phyloP scores from a whole-genome alignment of 1,139 yeast genomes.

The Kodamaea sp. region DNA sequence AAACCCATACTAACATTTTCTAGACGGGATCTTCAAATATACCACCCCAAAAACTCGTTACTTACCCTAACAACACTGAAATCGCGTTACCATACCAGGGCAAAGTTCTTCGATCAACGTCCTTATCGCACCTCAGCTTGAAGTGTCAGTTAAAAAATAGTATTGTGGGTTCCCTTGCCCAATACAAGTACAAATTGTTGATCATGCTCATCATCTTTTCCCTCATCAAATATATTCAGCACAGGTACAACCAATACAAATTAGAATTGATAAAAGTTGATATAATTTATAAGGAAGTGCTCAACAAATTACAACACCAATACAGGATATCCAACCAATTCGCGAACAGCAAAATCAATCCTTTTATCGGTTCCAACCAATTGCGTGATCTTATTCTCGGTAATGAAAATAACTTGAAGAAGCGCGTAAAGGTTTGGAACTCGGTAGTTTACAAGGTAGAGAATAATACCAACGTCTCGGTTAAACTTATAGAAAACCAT shows the following conservation, averaged over 20 bases:
- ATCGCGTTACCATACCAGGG: conserved; percentile 33
- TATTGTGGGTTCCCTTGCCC: conserved; percentile 48
- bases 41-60: conserved; percentile 22
- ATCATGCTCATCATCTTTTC: conserved; percentile 22
- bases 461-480: conserved; percentile 60
- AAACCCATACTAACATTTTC: conserved; percentile 21
- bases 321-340: conserved; percentile 28
- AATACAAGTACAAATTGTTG: conserved; percentile 42
- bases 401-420: conserved; percentile 44
- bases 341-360: conserved; percentile 30
- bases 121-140: conserved; percentile 64
- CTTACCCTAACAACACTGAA: conserved; percentile 36
- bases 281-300: conserved; percentile 42
- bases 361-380: conserved; percentile 72
- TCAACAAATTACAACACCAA: conserved; percentile 48
- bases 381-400: conserved; percentile 69
- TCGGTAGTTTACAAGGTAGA: conserved; percentile 63
- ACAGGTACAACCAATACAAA: conserved; percentile 34
- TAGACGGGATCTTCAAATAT: conserved; percentile 35
- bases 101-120: conserved; percentile 70
- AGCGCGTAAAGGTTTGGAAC: conserved; percentile 61
- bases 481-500: conserved; percentile 65
- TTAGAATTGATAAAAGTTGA: conserved; percentile 33
- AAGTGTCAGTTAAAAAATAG: conserved; percentile 62
- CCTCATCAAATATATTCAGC: conserved; percentile 26